phyloP scores from a whole-genome alignment of 257 asterid species.

The Echium plantagineum region DNA sequence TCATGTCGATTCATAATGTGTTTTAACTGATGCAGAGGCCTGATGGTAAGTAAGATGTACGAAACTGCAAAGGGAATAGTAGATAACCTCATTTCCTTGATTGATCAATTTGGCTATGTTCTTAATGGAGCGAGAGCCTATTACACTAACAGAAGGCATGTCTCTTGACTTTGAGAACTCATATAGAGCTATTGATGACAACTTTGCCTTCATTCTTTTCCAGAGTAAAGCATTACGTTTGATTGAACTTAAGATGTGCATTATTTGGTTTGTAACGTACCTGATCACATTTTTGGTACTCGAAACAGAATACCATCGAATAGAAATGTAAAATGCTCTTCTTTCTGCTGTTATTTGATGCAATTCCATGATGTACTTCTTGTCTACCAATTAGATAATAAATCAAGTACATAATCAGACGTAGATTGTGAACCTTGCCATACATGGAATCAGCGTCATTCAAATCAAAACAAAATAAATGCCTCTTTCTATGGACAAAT shows the following conservation, averaged over 20 bases:
- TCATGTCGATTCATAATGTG: background rate
- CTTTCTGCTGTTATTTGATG: no score
- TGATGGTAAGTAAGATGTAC: slow-evolving; percentile 76
- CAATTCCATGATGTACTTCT: no score
- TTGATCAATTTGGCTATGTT: slow-evolving; percentile 58
- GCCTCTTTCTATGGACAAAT: background rate
- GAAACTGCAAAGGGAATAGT: slow-evolving; percentile 91
- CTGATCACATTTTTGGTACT: background rate
- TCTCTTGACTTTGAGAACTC: background rate
- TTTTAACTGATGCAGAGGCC: slow-evolving; percentile 51
- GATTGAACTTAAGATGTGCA: background rate
- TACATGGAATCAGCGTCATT: no score
- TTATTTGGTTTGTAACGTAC: background rate
- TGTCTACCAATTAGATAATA: no score
- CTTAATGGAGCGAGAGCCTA: slow-evolving; percentile 92
- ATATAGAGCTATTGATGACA: background rate
- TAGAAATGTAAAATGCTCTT: no score
- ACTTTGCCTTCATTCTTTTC: background rate
- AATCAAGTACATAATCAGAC: no score
- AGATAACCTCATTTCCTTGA: slow-evolving; percentile 54
- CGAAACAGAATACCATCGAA: no score
- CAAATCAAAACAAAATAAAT: no score
- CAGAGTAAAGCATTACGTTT: background rate
- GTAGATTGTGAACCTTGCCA: no score
- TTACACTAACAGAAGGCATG: slow-evolving; percentile 82